A percentile compares a stretch with the other conserved stretches of the same genome.
These are phyloP conservation scores for Amphibolis antarctica DNA, from an alignment of 106 monocot species.

Conservation along the genomic window DNA sequence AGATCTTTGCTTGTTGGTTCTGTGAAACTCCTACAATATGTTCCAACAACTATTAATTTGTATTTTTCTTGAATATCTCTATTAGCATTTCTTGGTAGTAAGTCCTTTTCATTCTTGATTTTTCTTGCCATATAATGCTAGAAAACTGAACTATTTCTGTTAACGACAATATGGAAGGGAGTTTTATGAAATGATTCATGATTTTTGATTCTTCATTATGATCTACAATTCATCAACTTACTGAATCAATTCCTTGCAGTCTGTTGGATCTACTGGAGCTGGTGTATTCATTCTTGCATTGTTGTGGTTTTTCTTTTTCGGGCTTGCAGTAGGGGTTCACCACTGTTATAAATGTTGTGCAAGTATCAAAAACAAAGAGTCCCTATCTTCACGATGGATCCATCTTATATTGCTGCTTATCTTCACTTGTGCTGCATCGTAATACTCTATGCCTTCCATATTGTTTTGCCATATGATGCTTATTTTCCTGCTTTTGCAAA, in stretches of 20 bases:
- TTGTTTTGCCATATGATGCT: no score
- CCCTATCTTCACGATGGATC: neutral
- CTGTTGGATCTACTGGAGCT: conserved; percentile 80
- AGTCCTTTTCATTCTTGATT: no score
- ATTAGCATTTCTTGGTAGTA: no score
- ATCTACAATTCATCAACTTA: neutral
- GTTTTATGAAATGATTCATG: no score
- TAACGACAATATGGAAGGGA: no score
- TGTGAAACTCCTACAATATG: no score
- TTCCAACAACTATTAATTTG: no score
- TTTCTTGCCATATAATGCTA: no score
- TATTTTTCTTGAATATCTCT: no score
- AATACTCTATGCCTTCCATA: conserved; percentile 9
- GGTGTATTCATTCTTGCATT: conserved; percentile 53
- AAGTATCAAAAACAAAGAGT: conserved; percentile 17
- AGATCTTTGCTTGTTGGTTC: no score
- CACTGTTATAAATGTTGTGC: conserved; percentile 40
- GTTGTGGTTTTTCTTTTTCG: conserved; percentile 61
- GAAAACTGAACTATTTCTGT: no score
- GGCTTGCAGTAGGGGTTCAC: conserved; percentile 30
- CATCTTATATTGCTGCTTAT: conserved; percentile 38
- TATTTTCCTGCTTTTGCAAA: neutral
- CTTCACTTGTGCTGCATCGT: conserved; percentile 69
- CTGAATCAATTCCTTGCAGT: conserved; percentile 32
- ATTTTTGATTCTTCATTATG: neutral